phyloP scores from a whole-genome alignment of 345 rosid species.

The Moricandia arvensis region DNA sequence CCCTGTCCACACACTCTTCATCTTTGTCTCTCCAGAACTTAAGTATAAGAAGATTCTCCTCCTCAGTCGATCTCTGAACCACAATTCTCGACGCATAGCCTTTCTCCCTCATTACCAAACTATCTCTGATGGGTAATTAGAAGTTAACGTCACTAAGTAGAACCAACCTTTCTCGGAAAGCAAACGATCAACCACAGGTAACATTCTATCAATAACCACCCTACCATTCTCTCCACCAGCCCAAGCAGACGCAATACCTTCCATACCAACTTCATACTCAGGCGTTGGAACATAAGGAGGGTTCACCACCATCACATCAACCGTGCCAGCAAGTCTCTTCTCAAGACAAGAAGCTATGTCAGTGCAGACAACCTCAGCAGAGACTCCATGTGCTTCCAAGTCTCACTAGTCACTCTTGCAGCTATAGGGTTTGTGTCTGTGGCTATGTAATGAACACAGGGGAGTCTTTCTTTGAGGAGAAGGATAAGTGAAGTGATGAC shows the following conservation, averaged over 20 bases:
- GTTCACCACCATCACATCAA: slow-evolving; percentile 84
- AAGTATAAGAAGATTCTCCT: slow-evolving; percentile 63
- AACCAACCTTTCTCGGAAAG: slow-evolving; percentile 78
- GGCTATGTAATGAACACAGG: slow-evolving; percentile 52
- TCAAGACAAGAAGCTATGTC: slow-evolving; percentile 73
- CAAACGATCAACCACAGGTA: slow-evolving; percentile 59
- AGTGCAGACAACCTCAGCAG: slow-evolving; percentile 61
- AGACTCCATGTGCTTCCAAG: slow-evolving; percentile 68
- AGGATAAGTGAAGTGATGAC: slow-evolving; percentile 82
- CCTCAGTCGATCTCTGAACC: slow-evolving; percentile 77
- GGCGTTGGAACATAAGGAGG: slow-evolving; percentile 98
- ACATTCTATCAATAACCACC: slow-evolving; percentile 55
- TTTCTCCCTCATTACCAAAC: slow-evolving; percentile 61
- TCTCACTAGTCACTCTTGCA: slow-evolving; percentile 54
- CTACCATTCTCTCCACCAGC: slow-evolving; percentile 90
- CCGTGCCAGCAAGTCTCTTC: slow-evolving; percentile 56
- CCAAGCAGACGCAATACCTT: slow-evolving; percentile 80
- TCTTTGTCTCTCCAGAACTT: slow-evolving; percentile 59
- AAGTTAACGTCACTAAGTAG: slow-evolving; percentile 64
- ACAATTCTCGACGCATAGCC: slow-evolving; percentile 74
- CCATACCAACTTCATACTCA: slow-evolving; percentile 71
- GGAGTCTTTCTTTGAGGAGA: slow-evolving; percentile 49
- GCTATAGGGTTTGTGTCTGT: slow-evolving; percentile 73
- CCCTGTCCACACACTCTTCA: slow-evolving; percentile 19
- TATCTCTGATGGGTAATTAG: slow-evolving; percentile 58